Evolutionary conservation across 2,329 filamentous ascomycete genomes (phyloP).

Genomic region (Lasiodiplodia gonubiensis): DNA sequence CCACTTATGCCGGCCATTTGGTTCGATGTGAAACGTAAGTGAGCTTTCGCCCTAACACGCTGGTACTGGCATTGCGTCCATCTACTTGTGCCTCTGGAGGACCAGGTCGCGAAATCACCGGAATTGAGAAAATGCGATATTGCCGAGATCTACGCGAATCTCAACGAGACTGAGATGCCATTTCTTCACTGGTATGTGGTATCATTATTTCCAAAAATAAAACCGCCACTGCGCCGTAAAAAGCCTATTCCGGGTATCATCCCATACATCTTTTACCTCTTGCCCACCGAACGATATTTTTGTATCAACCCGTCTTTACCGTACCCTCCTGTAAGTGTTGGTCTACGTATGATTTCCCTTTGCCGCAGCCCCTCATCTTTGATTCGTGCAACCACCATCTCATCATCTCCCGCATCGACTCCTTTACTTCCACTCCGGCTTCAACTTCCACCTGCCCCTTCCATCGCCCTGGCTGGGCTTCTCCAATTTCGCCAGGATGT

Average conservation of each 20-base stretch:
- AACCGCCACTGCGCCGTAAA: neutral
- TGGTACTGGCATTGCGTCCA: no score
- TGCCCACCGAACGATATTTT: neutral
- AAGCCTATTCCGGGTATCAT: neutral
- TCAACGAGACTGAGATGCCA: neutral
- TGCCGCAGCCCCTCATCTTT: neutral
- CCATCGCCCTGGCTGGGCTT: constrained; percentile 74
- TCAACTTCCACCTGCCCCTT: constrained; percentile 67
- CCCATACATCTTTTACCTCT: neutral
- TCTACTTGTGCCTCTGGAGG: no score
- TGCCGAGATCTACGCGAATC: neutral
- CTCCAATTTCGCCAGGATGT: constrained; percentile 75
- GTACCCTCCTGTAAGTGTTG: neutral
- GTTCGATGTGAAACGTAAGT: no score
- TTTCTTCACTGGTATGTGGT: neutral
- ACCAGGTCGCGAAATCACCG: no score
- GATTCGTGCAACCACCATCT: neutral
- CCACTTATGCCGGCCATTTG: no score
- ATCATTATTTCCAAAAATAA: neutral
- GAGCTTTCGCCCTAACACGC: no score
- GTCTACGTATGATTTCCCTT: neutral
- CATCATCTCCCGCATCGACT: neutral
- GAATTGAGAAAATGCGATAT: neutral
- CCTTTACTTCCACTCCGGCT: constrained; percentile 57
- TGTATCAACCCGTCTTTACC: neutral